phyloP scores from a whole-genome alignment of 345 rosid genomes.

The Kandelia obovata region DNA sequence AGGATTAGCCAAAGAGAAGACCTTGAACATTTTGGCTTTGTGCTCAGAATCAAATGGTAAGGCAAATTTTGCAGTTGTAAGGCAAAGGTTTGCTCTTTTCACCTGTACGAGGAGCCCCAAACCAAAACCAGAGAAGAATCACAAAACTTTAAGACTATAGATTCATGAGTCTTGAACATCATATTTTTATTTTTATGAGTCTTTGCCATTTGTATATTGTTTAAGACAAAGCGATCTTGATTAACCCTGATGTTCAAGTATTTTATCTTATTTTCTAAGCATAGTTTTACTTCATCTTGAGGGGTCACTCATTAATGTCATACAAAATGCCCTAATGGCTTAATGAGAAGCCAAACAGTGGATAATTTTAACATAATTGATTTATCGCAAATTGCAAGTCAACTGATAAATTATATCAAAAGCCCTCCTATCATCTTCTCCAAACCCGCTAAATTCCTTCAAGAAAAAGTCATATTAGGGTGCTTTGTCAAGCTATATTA shows the following conservation, averaged over 20 bases:
- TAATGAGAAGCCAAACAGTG: not conserved
- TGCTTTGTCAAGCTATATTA: not conserved
- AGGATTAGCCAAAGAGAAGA: slow-evolving; percentile 68
- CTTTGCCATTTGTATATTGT: not conserved
- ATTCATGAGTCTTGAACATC: no score
- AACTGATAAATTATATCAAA: not conserved
- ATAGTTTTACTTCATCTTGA: not conserved
- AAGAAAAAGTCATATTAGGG: not conserved
- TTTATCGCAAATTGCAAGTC: slow-evolving; percentile 4
- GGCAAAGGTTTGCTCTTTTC: slow-evolving; percentile 61
- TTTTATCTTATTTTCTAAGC: not conserved
- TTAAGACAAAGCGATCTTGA: not conserved
- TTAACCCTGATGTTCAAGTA: not conserved
- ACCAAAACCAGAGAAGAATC: no score
- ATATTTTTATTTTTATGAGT: not conserved
- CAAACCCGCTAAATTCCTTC: not conserved
- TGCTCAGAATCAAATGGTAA: slow-evolving; percentile 85
- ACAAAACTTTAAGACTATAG: no score
- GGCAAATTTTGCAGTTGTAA: slow-evolving; percentile 56
- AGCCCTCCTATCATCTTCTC: not conserved
- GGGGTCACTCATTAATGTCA: not conserved
- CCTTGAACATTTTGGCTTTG: slow-evolving; percentile 69
- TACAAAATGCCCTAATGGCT: not conserved
- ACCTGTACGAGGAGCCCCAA: slow-evolving; percentile 65
- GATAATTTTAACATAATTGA: not conserved